These are phyloP conservation scores for Filobasidium wieringae DNA, from an alignment of 768 basidiomycete species.

Conservation along the genomic window DNA sequence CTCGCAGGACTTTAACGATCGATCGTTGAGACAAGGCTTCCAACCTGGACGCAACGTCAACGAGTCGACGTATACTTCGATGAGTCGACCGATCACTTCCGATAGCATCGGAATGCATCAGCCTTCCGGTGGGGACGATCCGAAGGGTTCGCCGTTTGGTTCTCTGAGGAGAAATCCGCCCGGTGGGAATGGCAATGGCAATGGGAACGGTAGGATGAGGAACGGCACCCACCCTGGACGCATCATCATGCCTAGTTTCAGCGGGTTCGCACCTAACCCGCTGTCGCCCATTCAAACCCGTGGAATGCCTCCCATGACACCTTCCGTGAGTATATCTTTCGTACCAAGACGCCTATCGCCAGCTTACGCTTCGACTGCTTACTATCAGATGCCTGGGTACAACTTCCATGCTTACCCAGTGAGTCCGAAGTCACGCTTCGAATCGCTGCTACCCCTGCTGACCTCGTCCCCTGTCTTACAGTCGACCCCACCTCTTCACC, in stretches of 20 bases:
- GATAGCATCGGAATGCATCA: too few relatives aligned
- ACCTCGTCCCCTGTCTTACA: conserved; percentile 7
- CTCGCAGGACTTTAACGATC: too few relatives aligned
- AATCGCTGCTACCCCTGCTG: conserved; percentile 30
- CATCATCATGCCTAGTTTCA: conserved; percentile 40
- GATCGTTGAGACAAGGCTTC: too few relatives aligned
- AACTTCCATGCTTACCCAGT: conserved; percentile 49
- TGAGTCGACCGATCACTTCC: not conserved
- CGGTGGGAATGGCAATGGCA: not conserved
- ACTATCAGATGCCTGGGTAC: conserved; percentile 69
- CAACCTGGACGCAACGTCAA: not conserved
- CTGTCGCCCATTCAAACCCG: conserved; percentile 53
- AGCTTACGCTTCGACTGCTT: not conserved
- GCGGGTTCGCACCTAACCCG: conserved; percentile 28
- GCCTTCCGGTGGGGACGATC: not conserved
- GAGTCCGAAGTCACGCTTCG: conserved; percentile 26
- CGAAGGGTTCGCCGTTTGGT: not conserved
- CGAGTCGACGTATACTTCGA: not conserved
- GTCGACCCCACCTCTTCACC: conserved; percentile 42
- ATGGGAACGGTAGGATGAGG: not conserved
- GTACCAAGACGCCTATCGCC: not conserved
- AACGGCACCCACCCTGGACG: conserved; percentile 29
- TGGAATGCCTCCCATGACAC: conserved; percentile 85
- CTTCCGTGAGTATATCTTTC: conserved; percentile 42
- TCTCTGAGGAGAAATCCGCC: not conserved